phyloP scores from a whole-genome alignment of 1,284 basidiomycete species.

The Ustilago loliicola region DNA sequence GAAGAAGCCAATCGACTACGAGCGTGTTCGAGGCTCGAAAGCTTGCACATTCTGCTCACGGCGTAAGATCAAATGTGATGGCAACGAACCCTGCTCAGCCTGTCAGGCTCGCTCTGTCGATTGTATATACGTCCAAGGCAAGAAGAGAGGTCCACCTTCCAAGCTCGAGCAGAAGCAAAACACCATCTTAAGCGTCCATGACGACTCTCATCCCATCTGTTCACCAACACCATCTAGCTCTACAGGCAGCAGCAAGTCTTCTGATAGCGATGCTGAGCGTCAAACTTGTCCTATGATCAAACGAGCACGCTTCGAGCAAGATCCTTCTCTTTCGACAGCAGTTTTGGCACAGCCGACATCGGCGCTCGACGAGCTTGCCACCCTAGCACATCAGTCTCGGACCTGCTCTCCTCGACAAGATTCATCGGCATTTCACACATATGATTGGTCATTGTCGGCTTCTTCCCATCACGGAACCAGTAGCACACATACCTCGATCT shows the following conservation, averaged over 20 bases:
- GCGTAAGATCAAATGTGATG: slow-evolving; percentile 28
- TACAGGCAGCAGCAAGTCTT: background rate
- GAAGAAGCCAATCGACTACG: slow-evolving; percentile 13
- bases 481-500: background rate
- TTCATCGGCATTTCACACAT: background rate
- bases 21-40: slow-evolving; percentile 24
- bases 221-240: background rate
- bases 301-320: background rate
- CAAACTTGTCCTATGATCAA: background rate
- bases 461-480: background rate
- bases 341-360: background rate
- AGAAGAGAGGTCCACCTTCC: slow-evolving; percentile 25
- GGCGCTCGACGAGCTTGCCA: slow-evolving; percentile 8
- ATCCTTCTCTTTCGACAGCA: background rate
- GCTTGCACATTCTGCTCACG: slow-evolving; percentile 23
- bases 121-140: slow-evolving; percentile 14
- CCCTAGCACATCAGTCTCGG: slow-evolving; percentile 6
- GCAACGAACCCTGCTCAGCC: slow-evolving; percentile 11
- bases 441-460: background rate
- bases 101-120: slow-evolving; percentile 3
- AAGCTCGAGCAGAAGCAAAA: background rate
- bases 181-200: background rate
- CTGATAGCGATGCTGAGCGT: background rate
- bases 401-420: background rate
- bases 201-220: background rate